These are phyloP conservation scores for Sophora flavescens DNA, from an alignment of 306 rosid species.

Conservation along the genomic window DNA sequence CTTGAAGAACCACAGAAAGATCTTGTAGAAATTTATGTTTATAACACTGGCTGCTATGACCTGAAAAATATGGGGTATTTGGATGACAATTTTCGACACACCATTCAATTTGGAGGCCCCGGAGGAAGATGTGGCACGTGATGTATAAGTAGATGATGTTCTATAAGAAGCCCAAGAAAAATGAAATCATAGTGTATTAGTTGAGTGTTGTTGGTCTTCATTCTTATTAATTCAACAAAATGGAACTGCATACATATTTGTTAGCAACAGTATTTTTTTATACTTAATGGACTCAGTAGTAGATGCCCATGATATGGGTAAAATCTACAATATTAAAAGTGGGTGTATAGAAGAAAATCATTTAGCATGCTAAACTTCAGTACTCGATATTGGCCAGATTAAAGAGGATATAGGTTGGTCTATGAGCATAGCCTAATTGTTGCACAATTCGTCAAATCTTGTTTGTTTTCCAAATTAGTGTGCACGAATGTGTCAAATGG, in stretches of 20 bases:
- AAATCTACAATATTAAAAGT: too few species aligned
- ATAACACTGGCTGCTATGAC: not conserved
- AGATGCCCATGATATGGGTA: too few species aligned
- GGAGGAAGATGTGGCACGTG: not conserved
- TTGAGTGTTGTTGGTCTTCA: not conserved
- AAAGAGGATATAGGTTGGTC: too few species aligned
- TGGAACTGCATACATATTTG: not conserved
- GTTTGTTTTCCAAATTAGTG: too few species aligned
- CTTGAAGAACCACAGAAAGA: not conserved
- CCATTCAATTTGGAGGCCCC: slow-evolving; percentile 27
- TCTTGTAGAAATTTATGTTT: not conserved
- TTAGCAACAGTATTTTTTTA: too few species aligned
- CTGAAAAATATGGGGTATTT: not conserved
- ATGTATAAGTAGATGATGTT: not conserved
- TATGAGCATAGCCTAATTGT: too few species aligned
- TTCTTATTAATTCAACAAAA: not conserved
- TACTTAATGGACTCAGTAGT: too few species aligned
- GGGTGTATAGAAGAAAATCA: too few species aligned
- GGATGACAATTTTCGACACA: not conserved
- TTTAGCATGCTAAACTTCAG: too few species aligned
- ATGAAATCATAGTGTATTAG: not conserved
- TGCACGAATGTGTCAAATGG: not conserved
- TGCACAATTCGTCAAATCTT: too few species aligned
- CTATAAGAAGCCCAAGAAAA: not conserved
- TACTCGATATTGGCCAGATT: too few species aligned